Base-by-base conservation (phyloP, 345 rosid species). In the Dipteronia sinensis region DNA sequence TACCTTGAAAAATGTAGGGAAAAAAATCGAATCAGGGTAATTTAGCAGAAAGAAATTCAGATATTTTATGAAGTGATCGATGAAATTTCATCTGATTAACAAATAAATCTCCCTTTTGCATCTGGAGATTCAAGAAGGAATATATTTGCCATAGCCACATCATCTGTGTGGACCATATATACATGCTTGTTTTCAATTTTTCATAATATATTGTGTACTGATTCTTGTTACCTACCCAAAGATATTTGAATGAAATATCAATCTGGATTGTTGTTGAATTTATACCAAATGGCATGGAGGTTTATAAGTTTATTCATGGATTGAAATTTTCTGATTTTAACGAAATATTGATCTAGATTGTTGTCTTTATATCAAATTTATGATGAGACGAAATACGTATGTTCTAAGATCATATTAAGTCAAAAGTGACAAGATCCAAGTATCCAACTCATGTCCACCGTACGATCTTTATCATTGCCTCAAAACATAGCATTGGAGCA, bases 21-120 rank as follows among this genome's bases (percentile, higher is more conserved):
- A 6, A 20, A 59, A 19, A 61, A 61, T 22, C 38, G 38, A 31
- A 31, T 84, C 80, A 0, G 84, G 84, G 59, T 81, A 79, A 79
- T 42, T 74, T 81, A 17, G 77, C 56, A 4, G 79, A 63, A 13
- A 88, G 86, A 42, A 80, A 71, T 67, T 66, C 23, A 2, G 76
- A 47, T 82, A 88, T 20, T 6, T 79, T 72, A 17, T 62, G 44
- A 12, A 78, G 66, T 4, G 82, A 31, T 31, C 0, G 38, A 31
- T 31, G 38, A 67, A 5, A 82, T 22, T 0, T 0, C 20, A 16
- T 65, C 40, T 0, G 82, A 72, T 15, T 85, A 82, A 75, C 84
- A 86, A 31, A 76, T 80, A 63, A 85, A 77, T 34, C 91, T 80
- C 20, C 85, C 91, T 55, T 86, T 76, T 27, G 86, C 79, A 12